Percentiles rank a stretch among this genome's conserved stretches.
phyloP scores from a whole-genome alignment of 2,329 filamentous ascomycete species.

The Fusarium sulawesiense region DNA sequence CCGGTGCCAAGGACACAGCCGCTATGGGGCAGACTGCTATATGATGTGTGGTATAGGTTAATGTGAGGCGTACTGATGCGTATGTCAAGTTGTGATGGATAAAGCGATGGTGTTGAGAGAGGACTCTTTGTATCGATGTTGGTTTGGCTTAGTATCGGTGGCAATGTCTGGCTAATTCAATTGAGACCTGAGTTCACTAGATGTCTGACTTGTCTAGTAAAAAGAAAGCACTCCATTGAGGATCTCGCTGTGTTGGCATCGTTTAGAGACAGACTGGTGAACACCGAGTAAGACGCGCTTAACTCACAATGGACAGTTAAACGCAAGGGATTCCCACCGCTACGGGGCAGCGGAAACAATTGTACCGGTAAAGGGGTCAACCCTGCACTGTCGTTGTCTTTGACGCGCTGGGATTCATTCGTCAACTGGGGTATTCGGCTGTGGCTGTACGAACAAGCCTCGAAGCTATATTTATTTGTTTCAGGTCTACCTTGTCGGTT shows the following conservation, averaged over 20 bases:
- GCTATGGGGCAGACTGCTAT: not conserved
- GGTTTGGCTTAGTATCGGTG: not conserved
- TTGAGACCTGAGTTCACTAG: not conserved
- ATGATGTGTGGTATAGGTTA: not conserved
- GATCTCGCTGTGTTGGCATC: not conserved
- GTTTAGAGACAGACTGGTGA: not conserved
- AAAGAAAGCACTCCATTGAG: not conserved
- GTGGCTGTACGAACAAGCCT: not conserved
- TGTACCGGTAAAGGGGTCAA: not conserved
- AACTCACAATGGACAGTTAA: not conserved
- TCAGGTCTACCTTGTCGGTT: not conserved
- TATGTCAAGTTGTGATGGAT: too few relatives aligned
- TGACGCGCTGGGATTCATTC: not conserved
- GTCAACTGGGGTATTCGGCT: not conserved
- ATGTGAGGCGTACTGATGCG: not conserved
- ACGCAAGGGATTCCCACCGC: not conserved
- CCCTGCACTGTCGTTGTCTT: not conserved
- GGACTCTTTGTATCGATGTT: not conserved
- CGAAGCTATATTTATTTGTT: slow-evolving; percentile 10
- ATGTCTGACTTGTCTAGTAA: not conserved
- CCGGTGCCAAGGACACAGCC: not conserved
- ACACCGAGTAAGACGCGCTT: not conserved
- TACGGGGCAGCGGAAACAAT: not conserved
- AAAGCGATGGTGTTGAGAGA: too few relatives aligned
- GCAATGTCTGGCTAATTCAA: too few relatives aligned